phyloP scores from a whole-genome alignment of 2,329 filamentous ascomycete species.

The Xylariaceae sp. region DNA sequence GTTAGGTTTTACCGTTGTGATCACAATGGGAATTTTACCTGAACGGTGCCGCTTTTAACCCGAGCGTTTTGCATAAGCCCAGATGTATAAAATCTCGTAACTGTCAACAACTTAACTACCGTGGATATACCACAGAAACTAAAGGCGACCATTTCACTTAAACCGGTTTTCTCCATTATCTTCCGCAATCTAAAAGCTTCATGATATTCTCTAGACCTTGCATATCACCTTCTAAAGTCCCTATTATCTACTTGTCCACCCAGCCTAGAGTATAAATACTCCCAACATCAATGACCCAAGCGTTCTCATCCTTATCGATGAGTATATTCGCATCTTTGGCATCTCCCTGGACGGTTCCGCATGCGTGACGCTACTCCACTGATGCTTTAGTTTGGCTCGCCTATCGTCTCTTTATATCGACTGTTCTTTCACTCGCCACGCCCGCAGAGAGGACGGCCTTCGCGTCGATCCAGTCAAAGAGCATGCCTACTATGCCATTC shows the following conservation, averaged over 20 bases:
- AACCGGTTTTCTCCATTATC: too few species aligned
- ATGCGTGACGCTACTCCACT: neutral
- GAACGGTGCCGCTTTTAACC: too few species aligned
- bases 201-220: conserved; percentile 30
- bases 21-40: too few species aligned
- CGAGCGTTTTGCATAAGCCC: too few species aligned
- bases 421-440: neutral
- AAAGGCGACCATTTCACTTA: too few species aligned
- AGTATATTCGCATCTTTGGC: conserved; percentile 42
- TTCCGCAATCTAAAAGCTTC: too few species aligned
- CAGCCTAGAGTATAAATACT: conserved; percentile 41
- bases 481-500: neutral
- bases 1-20: too few species aligned
- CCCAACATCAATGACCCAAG: conserved; percentile 42
- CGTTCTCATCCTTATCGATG: conserved; percentile 37
- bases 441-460: neutral
- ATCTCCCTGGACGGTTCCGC: conserved; percentile 40
- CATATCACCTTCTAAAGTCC: conserved; percentile 34
- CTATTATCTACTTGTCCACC: conserved; percentile 34
- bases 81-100: too few species aligned
- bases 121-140: too few species aligned
- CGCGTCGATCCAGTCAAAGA: neutral
- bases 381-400: neutral
- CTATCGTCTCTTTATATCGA: conserved; percentile 1
- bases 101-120: too few species aligned